Percentiles rank a stretch among this genome's conserved stretches.
Evolutionary conservation across 257 asterid genomes (phyloP).

Genomic region (Solanum gracilifrons): DNA sequence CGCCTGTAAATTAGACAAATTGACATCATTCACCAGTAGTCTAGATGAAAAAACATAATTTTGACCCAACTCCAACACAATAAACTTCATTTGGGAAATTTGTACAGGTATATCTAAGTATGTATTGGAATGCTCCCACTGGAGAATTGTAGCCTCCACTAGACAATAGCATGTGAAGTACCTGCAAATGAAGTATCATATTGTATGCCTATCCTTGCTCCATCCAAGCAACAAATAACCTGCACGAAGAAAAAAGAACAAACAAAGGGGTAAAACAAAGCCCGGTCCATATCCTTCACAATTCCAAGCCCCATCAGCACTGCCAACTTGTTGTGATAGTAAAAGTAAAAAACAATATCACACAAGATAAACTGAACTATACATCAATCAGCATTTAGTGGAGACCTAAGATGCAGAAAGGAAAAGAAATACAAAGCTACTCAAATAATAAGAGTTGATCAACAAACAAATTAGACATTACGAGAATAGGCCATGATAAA

Average conservation of each 20-base stretch:
- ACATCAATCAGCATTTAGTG: not conserved
- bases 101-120: not conserved
- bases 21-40: not conserved
- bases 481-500: not conserved
- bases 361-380: not conserved
- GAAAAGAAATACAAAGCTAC: not conserved
- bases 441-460: not conserved
- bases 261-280: not conserved
- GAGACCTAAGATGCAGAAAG: not conserved
- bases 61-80: not conserved
- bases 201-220: conserved; percentile 89
- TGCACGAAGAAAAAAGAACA: conserved; percentile 16
- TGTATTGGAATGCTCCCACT: not conserved
- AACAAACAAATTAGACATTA: not conserved
- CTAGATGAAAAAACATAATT: not conserved
- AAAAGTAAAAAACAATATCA: not conserved
- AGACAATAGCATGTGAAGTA: conserved; percentile 12
- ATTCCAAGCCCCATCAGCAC: not conserved
- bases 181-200: conserved; percentile 95
- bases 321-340: not conserved
- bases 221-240: conserved; percentile 88
- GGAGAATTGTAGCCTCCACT: not conserved
- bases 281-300: not conserved
- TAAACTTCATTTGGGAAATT: not conserved
- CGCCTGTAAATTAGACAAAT: conserved; percentile 45